Evolutionary conservation across 202 grass and related monocot species (phyloP), one percentile per base, ranked within the genome.

Genomic region (Hordeum pubiflorum): DNA sequence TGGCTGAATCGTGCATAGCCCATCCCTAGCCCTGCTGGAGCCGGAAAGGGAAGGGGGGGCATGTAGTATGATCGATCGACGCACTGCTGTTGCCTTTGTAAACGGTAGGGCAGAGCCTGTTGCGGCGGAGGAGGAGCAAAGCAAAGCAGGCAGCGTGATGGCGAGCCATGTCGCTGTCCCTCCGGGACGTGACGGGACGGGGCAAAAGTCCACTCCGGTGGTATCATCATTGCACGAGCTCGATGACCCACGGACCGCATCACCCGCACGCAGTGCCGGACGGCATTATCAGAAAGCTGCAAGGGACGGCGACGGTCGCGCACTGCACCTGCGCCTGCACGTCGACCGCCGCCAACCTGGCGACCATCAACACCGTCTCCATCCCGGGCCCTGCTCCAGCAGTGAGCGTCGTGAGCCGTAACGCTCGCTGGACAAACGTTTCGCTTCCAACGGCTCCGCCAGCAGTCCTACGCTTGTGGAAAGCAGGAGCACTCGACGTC

Each of bases 121-220:
- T 14, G 63, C 54, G 52, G 5, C n/a, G n/a, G 74, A 38, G 67
- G 32, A 38, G 36, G 50, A 54, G 50, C 46, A 7, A 0, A 48
- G 44, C 43, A 44, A 41, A 41, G 44, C 48, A 54, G 8, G 54
- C 74, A 50, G 38, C 75, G 63, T 65, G 44, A 72, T 85, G 76
- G 68, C 43, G 38, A 65, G 64, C 29, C 64, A 79, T 85, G 66
- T 62, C 67, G 2, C n/a, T 58, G 74, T 70, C 76, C 33, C 83
- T 70, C 40, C n/a, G 10, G 0, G 43, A 5, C n/a, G 10, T 0
- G 43, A 5, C 36, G 36, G 22, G 29, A 50, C 60, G 54, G 23
- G 59, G 74, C 82, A 24, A 78, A 80, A 73, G 52, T 55, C 58
- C 72, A 75, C 43, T 52, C 23, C 14, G 12, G 18, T 54, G 8